Evolutionary conservation across 805 yeast species (phyloP), one percentile per base, ranked within the genome.

Genomic region (Helenozyma baotianmanensis): DNA sequence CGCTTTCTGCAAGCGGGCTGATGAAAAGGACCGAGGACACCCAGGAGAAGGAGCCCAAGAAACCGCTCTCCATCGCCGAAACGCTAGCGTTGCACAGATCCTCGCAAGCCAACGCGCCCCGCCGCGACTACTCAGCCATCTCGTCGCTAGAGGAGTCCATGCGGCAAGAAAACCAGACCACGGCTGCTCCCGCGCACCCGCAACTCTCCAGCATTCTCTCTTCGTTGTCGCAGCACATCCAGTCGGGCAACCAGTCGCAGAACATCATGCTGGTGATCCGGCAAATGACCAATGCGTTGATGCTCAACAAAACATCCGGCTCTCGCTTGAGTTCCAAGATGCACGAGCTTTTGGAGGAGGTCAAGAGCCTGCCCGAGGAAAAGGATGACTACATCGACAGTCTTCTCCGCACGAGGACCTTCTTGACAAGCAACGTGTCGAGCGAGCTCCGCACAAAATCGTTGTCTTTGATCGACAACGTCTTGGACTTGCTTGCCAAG

Each of bases 51-150:
- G 18, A 8, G 5, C 14, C 29, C 14, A 49, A 34, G 14, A 59
- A 60, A 23, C 46, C 66, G 1, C 49, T 75, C 18, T 71, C 82
- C 2, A 76, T 77, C 30, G 82, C 82, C 0, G 80, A 77, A 42
- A 74, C 81, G 2, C 53, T 77, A 42, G 82, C 82, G 0, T 45
- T 73, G 33, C 73, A 72, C 39, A 54, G 80, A 24, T 63, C 73
- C 3, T 58, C 66, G 8, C 68, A 72, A 71, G 50, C 53, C 1
- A 54, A 45, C 4, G 47, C 46, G 0, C 43, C 54, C 4, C 47
- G 50, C 25, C 43, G 59, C 23, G 59, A 59, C 34, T 57, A 57
- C 34, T 49, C 61, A 0, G 32, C 55, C 8, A 51, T 56, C 12
- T 54, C 49, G 18, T 45, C 60, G 0, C 28, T 58, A 6, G 61